Percentiles rank a stretch among this genome's conserved stretches.
phyloP scores from a whole-genome alignment of 768 basidiomycete species.

The Leucocoprinus birnbaumii region DNA sequence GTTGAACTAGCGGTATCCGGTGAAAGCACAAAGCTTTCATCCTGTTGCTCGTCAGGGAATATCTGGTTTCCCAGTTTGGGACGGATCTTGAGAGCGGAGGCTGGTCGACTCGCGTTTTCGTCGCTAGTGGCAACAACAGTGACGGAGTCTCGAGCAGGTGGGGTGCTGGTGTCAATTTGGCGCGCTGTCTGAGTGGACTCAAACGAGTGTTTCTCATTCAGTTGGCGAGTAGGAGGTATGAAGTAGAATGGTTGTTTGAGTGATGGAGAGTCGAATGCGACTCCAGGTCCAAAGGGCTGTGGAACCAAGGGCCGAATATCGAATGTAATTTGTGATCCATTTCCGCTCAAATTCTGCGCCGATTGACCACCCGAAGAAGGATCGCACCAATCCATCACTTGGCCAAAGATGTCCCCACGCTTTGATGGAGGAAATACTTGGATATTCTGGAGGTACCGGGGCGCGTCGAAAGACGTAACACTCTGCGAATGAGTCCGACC shows the following conservation, averaged over 20 bases:
- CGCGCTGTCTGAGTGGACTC: conserved; percentile 79
- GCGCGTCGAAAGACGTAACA: conserved; percentile 68
- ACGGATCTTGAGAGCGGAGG: conserved; percentile 23
- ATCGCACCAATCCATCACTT: conserved; percentile 61
- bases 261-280: conserved; percentile 59
- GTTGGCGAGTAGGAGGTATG: conserved; percentile 44
- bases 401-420: conserved; percentile 54
- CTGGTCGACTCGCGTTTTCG: conserved; percentile 18
- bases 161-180: conserved; percentile 35
- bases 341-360: conserved; percentile 12
- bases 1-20: conserved; percentile 53
- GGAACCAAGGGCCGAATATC: conserved; percentile 26
- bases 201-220: conserved; percentile 88
- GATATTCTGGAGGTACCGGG: conserved; percentile 32
- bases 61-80: conserved; percentile 11
- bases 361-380: conserved; percentile 13
- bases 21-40: conserved; percentile 25
- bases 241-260: conserved; percentile 39
- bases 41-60: conserved; percentile 10
- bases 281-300: conserved; percentile 63
- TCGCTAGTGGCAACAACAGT: conserved; percentile 12
- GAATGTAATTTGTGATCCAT: conserved; percentile 8
- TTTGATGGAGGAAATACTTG: conserved; percentile 23
- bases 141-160: conserved; percentile 17
- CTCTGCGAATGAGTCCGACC: conserved; percentile 77